Evolutionary conservation across 2,329 filamentous ascomycete species (phyloP), one percentile per base, ranked within the genome.

Genomic region (Aspergillus quadricinctus): DNA sequence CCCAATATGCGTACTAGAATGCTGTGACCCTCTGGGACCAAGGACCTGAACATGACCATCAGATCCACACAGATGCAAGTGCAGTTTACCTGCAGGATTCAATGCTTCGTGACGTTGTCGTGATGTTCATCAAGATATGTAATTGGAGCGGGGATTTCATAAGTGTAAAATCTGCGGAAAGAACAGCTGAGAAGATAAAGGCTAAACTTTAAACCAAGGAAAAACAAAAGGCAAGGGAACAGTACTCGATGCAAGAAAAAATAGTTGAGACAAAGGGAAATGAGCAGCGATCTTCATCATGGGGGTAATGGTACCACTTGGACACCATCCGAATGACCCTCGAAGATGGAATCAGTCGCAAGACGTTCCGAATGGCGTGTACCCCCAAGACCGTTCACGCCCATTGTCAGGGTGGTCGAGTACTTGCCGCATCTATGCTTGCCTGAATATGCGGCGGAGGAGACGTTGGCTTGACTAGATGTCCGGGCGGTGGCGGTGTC

Each of bases 401-500:
- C 29, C 43, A 37, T 54, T 56, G 57, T 72, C 68, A 74, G 51
- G 71, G 64, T 31, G 71, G 71, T 52, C 67, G 65, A 57, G 58
- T 67, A 48, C 65, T 61, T 43, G 64, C 71, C 11, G 65, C 64
- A 46, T 73, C 72, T 46, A 61, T 61, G 52, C 62, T 43, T 45
- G 63, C 64, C 58, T 67, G 64, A 45, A 57, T 60, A 49, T 61
- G 57, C 21, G 64, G 56, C 25, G 57, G 43, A 49, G 58, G 62
- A n/a, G 57, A 55, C 2, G 58, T 21, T 28, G 55, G 54, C 52
- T 65, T 66, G 11, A 67, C 56, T 50, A 60, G 64, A 83, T 86
- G 63, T 88, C 86, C 19, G 82, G 81, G 65, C 89, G 75, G 56
- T 82, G 87, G 63, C 89, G 80, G 60, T 84, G 80, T 71, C 91